phyloP scores from a whole-genome alignment of 495 filamentous ascomycete species.

The Podospora anserina region DNA sequence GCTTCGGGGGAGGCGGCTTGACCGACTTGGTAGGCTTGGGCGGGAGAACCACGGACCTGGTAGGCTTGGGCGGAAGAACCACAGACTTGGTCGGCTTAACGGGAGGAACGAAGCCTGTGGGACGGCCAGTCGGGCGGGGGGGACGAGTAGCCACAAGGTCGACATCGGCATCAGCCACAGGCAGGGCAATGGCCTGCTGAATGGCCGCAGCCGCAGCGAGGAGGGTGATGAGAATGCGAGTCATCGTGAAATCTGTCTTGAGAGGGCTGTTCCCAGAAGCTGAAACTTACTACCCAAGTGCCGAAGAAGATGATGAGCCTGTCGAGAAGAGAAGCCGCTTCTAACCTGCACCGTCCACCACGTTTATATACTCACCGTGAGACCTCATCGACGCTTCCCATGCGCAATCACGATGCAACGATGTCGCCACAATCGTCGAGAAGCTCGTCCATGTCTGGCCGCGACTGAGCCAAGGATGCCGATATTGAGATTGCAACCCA shows the following conservation, averaged over 20 bases:
- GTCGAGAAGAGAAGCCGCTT: neutral
- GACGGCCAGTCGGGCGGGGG: conserved; percentile 8
- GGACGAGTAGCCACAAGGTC: conserved; percentile 5
- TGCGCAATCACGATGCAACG: neutral
- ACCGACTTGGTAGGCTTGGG: conserved; percentile 9
- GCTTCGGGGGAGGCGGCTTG: conserved; percentile 2
- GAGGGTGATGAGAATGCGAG: conserved; percentile 20
- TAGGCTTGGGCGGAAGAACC: neutral
- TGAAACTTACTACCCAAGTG: neutral
- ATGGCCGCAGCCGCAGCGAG: conserved; percentile 23
- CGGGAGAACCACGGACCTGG: neutral
- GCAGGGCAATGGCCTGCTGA: conserved; percentile 16
- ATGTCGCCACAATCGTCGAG: neutral
- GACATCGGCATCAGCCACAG: conserved; percentile 18
- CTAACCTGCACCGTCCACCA: neutral
- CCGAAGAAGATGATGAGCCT: neutral
- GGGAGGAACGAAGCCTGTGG: conserved; percentile 6
- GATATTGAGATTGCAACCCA: conserved; percentile 8
- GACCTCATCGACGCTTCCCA: neutral
- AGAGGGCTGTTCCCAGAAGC: neutral
- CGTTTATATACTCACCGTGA: neutral
- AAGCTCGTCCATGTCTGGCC: neutral
- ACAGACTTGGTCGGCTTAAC: neutral
- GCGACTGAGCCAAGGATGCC: conserved; percentile 9
- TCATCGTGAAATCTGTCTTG: conserved; percentile 16